Evolutionary conservation across 1,139 yeast genomes (phyloP), one percentile per base, ranked within the genome.

Genomic region (Fermentozyma sake): DNA sequence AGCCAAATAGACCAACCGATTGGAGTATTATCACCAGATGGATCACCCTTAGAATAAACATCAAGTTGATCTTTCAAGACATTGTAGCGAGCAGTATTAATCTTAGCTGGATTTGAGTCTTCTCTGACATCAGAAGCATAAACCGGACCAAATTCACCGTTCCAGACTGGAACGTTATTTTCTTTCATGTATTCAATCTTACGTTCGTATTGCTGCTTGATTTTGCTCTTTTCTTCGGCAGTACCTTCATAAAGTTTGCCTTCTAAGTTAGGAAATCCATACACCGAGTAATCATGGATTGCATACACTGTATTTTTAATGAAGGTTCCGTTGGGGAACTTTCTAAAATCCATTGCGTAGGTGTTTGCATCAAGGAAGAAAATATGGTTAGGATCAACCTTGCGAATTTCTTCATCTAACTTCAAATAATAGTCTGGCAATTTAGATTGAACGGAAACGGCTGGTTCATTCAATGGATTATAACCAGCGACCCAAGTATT

Each of bases 131-230:
- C 49, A 7, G 63, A 52, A 7, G 68, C 63, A 40, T 66, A 67
- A 13, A 67, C 72, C 3, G 73, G 72, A 12, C 73, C 73, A 38
- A 64, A 67, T 42, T 67, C 73, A 11, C 73, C 72, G 38, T 66
- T 66, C 72, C 72, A 67, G n/a, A 66, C 71, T 3, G 72, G 72
- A 4, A 65, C 68, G 12, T 54, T 44, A 25, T 37, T 38, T 57
- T 29, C 34, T 11, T 15, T 29, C 67, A 63, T 62, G 43, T 57
- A 62, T 38, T 62, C 61, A 32, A 66, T 44, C 40, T 67, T 67
- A 27, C 71, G 46, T 25, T 55, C 50, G 40, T 61, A 67, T 35
- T 57, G 66, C 14, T 32, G 34, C 33, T 48, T 42, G 28, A 67
- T 38, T 39, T 58, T 60, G 18, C 37, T 46, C 26, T 42, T 40